Percentiles rank a stretch among this genome's conserved stretches.
Conservation (phyloP, 2,329 filamentous ascomycete genomes). For the Sclerotinia borealis region DNA sequence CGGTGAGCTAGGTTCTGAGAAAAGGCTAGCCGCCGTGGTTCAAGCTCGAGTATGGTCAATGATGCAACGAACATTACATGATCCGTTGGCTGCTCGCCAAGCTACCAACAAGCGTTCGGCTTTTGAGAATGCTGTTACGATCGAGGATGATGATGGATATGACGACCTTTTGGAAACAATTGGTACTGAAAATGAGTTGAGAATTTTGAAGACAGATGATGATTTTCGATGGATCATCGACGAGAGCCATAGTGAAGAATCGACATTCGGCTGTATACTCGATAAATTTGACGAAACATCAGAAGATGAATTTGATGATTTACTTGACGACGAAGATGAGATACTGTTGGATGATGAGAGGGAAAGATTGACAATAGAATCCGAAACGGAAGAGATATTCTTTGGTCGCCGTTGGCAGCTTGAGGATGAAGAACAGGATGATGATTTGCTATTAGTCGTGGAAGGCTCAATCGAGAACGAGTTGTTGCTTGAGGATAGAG, state of each 20-base stretch:
- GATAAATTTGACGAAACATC: background rate
- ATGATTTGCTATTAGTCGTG: constrained; percentile 7
- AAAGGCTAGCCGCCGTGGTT: constrained; percentile 17
- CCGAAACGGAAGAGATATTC: constrained; percentile 22
- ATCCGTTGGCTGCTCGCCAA: constrained; percentile 14
- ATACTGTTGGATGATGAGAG: constrained; percentile 11
- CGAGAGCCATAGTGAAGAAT: background rate
- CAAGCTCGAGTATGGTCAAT: constrained; percentile 24
- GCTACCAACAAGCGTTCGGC: background rate
- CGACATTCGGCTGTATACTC: background rate
- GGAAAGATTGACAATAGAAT: constrained; percentile 19
- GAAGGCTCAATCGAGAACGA: background rate
- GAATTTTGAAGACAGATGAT: background rate
- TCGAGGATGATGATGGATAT: background rate
- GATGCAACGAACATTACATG: constrained; percentile 24
- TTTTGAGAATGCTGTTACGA: background rate
- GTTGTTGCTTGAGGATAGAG: background rate
- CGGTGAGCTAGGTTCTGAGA: constrained; percentile 6
- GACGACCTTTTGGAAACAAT: background rate
- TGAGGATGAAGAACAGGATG: constrained; percentile 2
- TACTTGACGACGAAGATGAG: constrained; percentile 16
- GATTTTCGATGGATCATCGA: constrained; percentile 1
- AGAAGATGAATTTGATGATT: constrained; percentile 15
- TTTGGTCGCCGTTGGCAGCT: constrained; percentile 14
- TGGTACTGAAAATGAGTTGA: background rate